Evolutionary conservation across 202 grass and related monocot species (phyloP).

Genomic region (Hordeum pubiflorum): DNA sequence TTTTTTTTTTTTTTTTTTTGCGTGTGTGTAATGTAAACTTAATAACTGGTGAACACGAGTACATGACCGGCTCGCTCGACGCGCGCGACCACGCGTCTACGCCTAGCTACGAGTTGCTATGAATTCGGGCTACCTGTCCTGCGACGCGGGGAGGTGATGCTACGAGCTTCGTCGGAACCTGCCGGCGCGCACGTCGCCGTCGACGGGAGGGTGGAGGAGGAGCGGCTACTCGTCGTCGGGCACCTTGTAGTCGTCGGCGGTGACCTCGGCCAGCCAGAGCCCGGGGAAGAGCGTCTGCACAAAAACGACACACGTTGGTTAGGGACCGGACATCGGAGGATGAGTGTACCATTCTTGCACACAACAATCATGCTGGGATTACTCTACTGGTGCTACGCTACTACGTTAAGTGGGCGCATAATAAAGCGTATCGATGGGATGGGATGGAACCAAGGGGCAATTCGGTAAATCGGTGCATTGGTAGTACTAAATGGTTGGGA

Average conservation of each 20-base stretch:
- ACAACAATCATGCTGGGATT: slow-evolving; percentile 19
- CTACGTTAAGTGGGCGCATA: slow-evolving; percentile 10
- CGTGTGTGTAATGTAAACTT: no score
- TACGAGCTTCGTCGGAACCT: background rate
- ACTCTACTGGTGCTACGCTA: background rate
- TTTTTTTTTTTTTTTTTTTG: background rate
- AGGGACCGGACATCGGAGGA: background rate
- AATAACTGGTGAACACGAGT: background rate
- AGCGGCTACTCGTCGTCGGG: slow-evolving; percentile 35
- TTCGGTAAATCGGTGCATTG: background rate
- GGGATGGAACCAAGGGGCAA: background rate
- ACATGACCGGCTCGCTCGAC: background rate
- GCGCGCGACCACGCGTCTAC: background rate
- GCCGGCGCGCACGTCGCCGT: background rate
- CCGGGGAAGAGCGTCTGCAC: slow-evolving; percentile 70
- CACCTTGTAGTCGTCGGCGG: slow-evolving; percentile 67
- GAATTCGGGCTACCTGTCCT: background rate
- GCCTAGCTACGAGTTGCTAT: background rate
- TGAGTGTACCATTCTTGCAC: slow-evolving; percentile 21
- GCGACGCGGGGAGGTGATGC: background rate
- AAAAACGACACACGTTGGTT: background rate
- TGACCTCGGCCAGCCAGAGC: slow-evolving; percentile 74
- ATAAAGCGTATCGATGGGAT: slow-evolving; percentile 29
- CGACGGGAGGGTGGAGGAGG: background rate
- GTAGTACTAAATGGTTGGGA: background rate